These are phyloP conservation scores for Aspergillus vadensis DNA, from an alignment of 2,329 filamentous ascomycete genomes.

Conservation along the genomic window DNA sequence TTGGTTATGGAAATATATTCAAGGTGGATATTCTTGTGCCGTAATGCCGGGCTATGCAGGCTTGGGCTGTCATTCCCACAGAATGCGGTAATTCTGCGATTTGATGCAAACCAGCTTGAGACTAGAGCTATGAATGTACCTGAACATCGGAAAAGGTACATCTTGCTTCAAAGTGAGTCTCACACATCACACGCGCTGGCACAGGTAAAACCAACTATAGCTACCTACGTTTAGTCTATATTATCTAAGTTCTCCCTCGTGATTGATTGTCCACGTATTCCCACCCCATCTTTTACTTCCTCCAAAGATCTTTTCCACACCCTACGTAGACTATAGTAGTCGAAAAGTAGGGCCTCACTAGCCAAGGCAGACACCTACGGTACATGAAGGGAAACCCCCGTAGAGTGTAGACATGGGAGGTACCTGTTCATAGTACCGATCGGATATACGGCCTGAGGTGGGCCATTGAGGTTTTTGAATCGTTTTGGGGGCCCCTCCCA, in stretches of 20 bases:
- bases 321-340: background rate
- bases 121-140: background rate
- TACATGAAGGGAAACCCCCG: background rate
- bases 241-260: slow-evolving; percentile 3
- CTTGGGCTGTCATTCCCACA: slow-evolving; percentile 7
- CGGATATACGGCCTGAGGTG: slow-evolving; percentile 11
- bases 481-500: background rate
- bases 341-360: background rate
- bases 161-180: too few species aligned
- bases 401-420: background rate
- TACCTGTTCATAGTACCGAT: background rate
- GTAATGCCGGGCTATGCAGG: slow-evolving; percentile 15
- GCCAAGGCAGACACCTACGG: background rate
- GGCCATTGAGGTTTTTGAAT: slow-evolving; percentile 8
- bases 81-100: too few species aligned
- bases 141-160: background rate
- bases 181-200: too few species aligned
- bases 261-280: background rate
- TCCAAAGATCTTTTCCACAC: slow-evolving; percentile 2
- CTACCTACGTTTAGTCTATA: slow-evolving; percentile 5
- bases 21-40: slow-evolving; percentile 7
- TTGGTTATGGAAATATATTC: background rate
- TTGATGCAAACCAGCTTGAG: too few species aligned
- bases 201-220: background rate
- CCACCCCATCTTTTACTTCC: background rate